phyloP scores from a whole-genome alignment of 139 green algal genomes.

The Coelastrella sp. region DNA sequence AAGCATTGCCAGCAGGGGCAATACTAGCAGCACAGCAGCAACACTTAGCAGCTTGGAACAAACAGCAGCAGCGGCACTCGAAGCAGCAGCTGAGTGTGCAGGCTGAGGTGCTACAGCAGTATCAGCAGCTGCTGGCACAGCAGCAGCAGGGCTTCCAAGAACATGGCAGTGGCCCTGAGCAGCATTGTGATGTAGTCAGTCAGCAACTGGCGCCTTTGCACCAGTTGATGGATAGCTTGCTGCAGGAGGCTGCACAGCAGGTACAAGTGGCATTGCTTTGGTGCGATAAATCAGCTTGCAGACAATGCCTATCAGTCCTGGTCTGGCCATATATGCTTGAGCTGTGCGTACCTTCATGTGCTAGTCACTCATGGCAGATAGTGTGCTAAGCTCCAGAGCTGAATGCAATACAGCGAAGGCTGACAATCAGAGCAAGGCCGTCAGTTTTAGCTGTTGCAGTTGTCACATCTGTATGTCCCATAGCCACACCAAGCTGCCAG shows the following conservation, averaged over 20 bases:
- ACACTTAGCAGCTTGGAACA: neutral
- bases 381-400: no score
- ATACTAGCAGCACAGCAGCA: slow-evolving; percentile 14
- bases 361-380: no score
- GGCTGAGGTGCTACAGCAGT: neutral
- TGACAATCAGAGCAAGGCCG: no score
- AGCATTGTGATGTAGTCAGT: neutral
- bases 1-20: neutral
- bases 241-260: slow-evolving; percentile 30
- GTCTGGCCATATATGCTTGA: no score
- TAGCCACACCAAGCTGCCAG: no score
- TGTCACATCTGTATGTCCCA: no score
- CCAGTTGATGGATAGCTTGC: neutral
- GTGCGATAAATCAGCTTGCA: neutral
- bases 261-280: neutral
- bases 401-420: no score
- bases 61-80: slow-evolving; percentile 21
- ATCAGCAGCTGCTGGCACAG: slow-evolving; percentile 23
- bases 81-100: slow-evolving; percentile 28
- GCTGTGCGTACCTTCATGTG: no score
- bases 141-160: slow-evolving; percentile 8
- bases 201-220: neutral
- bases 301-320: neutral
- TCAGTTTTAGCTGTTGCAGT: no score
- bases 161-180: neutral